Percentiles rank a stretch among this genome's conserved stretches.
These are phyloP conservation scores for Gynochthodes officinalis DNA, from an alignment of 257 asterid genomes.

Conservation along the genomic window DNA sequence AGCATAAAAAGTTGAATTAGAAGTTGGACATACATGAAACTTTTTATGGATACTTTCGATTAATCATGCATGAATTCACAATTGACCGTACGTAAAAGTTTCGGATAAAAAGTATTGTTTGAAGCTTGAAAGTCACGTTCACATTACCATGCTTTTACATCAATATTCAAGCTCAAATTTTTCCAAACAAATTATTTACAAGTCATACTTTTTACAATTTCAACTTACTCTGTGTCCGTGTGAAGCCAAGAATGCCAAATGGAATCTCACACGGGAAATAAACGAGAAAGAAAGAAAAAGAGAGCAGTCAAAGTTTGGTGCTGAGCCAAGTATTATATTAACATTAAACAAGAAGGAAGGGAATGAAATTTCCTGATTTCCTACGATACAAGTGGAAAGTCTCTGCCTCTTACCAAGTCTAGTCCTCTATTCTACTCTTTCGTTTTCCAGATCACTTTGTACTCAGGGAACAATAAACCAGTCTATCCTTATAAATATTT, in stretches of 20 bases:
- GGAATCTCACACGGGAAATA: not conserved
- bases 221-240: not conserved
- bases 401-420: conserved; percentile 9
- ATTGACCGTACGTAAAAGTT: not conserved
- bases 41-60: too few species aligned
- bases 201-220: conserved; percentile 1
- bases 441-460: not conserved
- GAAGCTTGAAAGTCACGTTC: conserved; percentile 2
- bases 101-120: not conserved
- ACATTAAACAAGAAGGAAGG: conserved; percentile 21
- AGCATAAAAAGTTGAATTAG: too few species aligned
- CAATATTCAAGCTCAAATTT: not conserved
- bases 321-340: not conserved
- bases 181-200: not conserved
- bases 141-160: not conserved
- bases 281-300: not conserved
- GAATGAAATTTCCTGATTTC: conserved; percentile 21
- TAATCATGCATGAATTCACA: not conserved
- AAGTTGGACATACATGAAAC: too few species aligned
- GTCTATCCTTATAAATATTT: not conserved
- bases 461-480: not conserved
- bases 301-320: conserved; percentile 26
- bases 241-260: conserved; percentile 9
- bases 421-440: conserved; percentile 13
- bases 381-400: not conserved